A percentile compares a stretch with the other conserved stretches of the same genome.
Conservation (phyloP, 768 basidiomycete species). For the Phaffia australis region DNA sequence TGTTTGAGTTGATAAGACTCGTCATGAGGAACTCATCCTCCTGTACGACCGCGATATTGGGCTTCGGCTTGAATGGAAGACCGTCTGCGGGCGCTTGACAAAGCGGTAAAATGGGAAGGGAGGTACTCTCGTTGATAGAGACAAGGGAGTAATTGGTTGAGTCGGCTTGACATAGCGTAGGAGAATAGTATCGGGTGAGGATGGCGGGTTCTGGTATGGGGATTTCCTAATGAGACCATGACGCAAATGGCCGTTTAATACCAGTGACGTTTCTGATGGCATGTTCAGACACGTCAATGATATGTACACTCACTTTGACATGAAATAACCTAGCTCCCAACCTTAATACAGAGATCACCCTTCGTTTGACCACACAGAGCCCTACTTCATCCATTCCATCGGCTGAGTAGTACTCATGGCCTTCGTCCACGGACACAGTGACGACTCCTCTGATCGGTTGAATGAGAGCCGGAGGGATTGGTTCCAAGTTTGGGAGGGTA, state of each 20-base stretch:
- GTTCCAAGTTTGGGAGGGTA: conserved; percentile 66
- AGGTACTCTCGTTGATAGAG: conserved; percentile 9
- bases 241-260: neutral
- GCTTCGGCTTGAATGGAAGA: conserved; percentile 5
- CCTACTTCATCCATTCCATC: conserved; percentile 33
- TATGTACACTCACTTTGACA: conserved; percentile 26
- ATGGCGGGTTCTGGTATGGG: conserved; percentile 35
- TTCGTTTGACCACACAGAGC: conserved; percentile 36
- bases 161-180: conserved; percentile 33
- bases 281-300: neutral
- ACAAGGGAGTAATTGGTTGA: conserved; percentile 24
- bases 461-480: conserved; percentile 49
- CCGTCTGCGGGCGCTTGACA: conserved; percentile 12
- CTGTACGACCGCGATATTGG: conserved; percentile 22
- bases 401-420: conserved; percentile 38
- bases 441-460: conserved; percentile 72
- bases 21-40: conserved; percentile 24
- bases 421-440: conserved; percentile 70
- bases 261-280: neutral
- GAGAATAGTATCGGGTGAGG: conserved; percentile 26
- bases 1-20: conserved; percentile 12
- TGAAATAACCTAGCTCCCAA: conserved; percentile 27
- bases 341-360: conserved; percentile 37
- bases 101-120: conserved; percentile 14
- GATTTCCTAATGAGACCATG: conserved; percentile 32